Conservation (phyloP, 2,329 filamentous ascomycete species). For the Boeremia exigua region DNA sequence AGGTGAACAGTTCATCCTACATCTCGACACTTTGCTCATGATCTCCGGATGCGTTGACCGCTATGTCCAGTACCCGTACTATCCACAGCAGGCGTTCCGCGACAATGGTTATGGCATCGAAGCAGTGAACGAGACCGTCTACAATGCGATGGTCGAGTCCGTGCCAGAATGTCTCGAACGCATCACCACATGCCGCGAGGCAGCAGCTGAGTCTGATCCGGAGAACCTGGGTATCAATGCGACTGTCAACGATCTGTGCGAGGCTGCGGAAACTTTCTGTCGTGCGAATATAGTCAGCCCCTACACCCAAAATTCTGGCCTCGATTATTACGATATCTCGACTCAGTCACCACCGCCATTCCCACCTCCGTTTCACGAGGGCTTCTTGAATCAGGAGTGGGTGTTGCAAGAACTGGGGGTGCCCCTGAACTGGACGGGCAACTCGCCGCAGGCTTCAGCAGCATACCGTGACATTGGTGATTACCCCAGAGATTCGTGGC, state of each 20-base stretch:
- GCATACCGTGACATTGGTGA: constrained; percentile 49
- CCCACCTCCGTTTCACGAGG: constrained; percentile 28
- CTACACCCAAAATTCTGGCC: constrained; percentile 22
- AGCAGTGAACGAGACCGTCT: constrained; percentile 49
- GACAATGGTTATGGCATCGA: constrained; percentile 64
- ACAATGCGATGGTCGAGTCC: constrained; percentile 23
- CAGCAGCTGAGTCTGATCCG: constrained; percentile 39
- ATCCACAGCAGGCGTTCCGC: constrained; percentile 55
- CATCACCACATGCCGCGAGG: constrained; percentile 20
- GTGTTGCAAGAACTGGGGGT: constrained; percentile 64
- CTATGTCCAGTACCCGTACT: constrained; percentile 53
- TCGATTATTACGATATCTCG: constrained; percentile 29
- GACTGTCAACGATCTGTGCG: constrained; percentile 54
- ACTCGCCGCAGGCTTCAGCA: constrained; percentile 23
- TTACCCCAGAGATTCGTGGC: constrained; percentile 51
- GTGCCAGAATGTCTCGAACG: constrained; percentile 21
- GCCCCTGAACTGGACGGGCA: constrained; percentile 56
- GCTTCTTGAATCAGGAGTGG: constrained; percentile 54
- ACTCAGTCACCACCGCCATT: constrained; percentile 24
- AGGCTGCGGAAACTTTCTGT: constrained; percentile 56
- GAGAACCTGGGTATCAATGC: constrained; percentile 39
- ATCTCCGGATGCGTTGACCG: constrained; percentile 53
- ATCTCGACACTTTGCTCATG: constrained; percentile 57
- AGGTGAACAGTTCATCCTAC: constrained; percentile 18
- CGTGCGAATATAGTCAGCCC: constrained; percentile 23